These are phyloP conservation scores for Tolypocladium ophioglossoides DNA, from an alignment of 2,329 filamentous ascomycete genomes.

Conservation along the genomic window DNA sequence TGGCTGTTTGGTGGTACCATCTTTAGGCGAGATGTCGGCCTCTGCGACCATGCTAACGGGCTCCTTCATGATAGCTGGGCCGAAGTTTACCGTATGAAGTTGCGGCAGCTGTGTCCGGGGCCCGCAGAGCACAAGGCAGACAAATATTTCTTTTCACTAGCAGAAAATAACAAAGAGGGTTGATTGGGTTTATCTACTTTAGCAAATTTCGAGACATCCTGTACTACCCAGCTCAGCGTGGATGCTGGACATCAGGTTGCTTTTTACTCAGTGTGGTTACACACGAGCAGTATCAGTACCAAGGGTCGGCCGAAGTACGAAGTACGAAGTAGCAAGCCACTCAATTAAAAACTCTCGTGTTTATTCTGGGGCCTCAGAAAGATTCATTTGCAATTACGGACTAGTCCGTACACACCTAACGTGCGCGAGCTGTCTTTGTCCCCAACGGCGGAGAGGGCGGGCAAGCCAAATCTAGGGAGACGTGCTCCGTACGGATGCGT, in stretches of 20 bases:
- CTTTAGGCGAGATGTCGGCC: not conserved
- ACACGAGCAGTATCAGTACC: not conserved
- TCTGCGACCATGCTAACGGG: not conserved
- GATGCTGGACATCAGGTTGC: constrained; percentile 7
- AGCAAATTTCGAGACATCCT: too few species aligned
- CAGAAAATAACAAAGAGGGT: too few species aligned
- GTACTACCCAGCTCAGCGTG: constrained; percentile 4
- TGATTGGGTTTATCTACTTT: too few species aligned
- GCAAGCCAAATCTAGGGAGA: too few species aligned
- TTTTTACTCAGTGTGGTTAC: constrained; percentile 3
- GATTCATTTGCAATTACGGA: not conserved
- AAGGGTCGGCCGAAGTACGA: not conserved
- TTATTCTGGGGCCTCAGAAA: not conserved
- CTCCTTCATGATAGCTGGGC: not conserved
- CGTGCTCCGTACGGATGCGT: too few species aligned
- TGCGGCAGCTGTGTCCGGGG: too few species aligned
- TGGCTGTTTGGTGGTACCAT: not conserved
- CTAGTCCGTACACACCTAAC: too few species aligned
- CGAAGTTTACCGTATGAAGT: not conserved
- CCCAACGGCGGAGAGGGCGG: too few species aligned
- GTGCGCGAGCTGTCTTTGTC: not conserved
- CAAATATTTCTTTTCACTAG: too few species aligned
- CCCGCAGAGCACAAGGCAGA: too few species aligned
- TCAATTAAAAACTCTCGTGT: not conserved
- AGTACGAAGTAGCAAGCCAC: not conserved